Base-by-base conservation (phyloP, 306 rosid genomes). In the Gastrolobium bilobum region DNA sequence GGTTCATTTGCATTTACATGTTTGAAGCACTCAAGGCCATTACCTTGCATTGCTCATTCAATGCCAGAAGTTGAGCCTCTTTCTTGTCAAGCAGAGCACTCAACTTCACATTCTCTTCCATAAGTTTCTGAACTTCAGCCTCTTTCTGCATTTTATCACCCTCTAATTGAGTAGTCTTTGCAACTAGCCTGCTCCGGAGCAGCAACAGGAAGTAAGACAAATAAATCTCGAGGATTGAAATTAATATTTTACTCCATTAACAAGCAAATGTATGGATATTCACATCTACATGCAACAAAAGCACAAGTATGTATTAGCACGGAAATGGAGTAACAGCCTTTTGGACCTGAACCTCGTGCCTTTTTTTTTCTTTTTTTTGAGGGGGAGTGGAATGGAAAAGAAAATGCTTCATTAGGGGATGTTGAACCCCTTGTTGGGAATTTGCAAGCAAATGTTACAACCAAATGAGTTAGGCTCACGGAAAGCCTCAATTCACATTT, bases 1-100 rank as follows among this genome's bases (percentile, higher is more conserved):
- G 2, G 58, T 79, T 64, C n/a, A 67, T 56, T 68, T 60, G 43
- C 50, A 48, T 35, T 86, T 80, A 93, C 84, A 89, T 86, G 82
- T 85, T 78, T 8, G 88, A 93, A 65, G 91, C 89, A 35, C 86
- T 93, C 88, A 93, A 89, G 42, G 97, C 97, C 98, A 93, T 91
- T 77, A 93, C 89, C 86, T 93, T 93, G 87, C 97, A 93, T 76
- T 93, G 98, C 83, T 91, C 97, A 79, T 93, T 93, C 94, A 92
- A 79, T 73, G 98, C 98, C 78, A 91, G 75, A 79, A 93, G 91
- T 75, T 93, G 98, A 59, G 98, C 98, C 92, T 91, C 98, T 84
- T 93, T 93, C 89, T 93, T 93, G 90, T 93, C 97, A 60, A 93
- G 96, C 84, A 88, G 90, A 77, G 97, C 88, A 67, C 87, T 93